These are phyloP conservation scores for Phytophthora niederhauseri DNA, from an alignment of 352 stramenopile genomes.

Conservation along the genomic window DNA sequence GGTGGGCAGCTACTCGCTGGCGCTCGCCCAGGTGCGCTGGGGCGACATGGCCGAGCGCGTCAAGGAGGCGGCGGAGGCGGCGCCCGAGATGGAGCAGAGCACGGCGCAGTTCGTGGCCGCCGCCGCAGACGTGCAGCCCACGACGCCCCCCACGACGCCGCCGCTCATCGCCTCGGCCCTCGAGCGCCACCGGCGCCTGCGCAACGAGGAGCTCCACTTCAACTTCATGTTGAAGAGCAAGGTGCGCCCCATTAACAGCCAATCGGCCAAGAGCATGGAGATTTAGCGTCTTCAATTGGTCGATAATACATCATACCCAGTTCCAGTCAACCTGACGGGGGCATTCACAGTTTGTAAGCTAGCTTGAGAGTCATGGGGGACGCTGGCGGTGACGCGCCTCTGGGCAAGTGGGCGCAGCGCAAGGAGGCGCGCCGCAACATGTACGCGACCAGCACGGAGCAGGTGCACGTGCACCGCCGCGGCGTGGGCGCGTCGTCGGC, in stretches of 20 bases:
- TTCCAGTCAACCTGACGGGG: background rate
- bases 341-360: background rate
- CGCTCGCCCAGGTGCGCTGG: conserved; percentile 56
- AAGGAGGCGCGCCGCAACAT: conserved; percentile 84
- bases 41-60: conserved; percentile 49
- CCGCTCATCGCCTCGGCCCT: conserved; percentile 45
- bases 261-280: conserved; percentile 24
- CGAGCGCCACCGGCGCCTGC: conserved; percentile 36
- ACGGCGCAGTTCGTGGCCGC: conserved; percentile 69
- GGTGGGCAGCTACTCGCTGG: conserved; percentile 50
- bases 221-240: conserved; percentile 15
- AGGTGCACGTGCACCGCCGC: conserved; percentile 65
- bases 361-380: conserved; percentile 39
- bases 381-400: conserved; percentile 42
- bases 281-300: conserved; percentile 16
- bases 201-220: conserved; percentile 18
- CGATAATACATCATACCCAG: conserved; percentile 11
- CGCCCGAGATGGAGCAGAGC: conserved; percentile 49
- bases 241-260: conserved; percentile 20
- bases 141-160: conserved; percentile 49
- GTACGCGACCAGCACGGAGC: conserved; percentile 84
- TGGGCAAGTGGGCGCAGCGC: conserved; percentile 68
- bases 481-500: conserved; percentile 24
- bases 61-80: conserved; percentile 51
- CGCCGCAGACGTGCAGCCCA: conserved; percentile 61